These are phyloP conservation scores for Leucaena leucocephala DNA, from an alignment of 306 rosid genomes.

Conservation along the genomic window DNA sequence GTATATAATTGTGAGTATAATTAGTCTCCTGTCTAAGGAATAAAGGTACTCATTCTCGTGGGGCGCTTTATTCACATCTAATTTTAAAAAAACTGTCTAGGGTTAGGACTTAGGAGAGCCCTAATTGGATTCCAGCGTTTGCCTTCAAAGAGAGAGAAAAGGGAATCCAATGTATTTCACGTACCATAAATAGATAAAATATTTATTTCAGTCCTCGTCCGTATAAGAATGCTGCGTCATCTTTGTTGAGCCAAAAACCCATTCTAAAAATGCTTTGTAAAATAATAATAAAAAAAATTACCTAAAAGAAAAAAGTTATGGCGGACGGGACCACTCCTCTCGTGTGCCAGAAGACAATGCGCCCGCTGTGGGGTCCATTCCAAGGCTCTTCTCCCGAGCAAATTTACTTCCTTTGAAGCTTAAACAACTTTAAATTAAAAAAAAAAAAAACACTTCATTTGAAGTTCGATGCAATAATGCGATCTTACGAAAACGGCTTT, in stretches of 20 bases:
- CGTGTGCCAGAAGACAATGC: background rate
- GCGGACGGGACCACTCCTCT: background rate
- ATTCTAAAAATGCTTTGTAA: background rate
- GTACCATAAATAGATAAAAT: background rate
- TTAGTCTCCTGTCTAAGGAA: too few species aligned
- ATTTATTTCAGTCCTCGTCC: background rate
- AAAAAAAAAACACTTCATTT: background rate
- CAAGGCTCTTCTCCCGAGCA: background rate
- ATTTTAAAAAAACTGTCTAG: background rate
- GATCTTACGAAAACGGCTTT: background rate
- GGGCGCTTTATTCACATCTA: constrained; percentile 24
- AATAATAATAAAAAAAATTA: background rate
- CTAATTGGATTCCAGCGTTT: background rate
- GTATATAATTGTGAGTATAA: too few species aligned
- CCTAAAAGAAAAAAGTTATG: background rate
- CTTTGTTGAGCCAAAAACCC: background rate
- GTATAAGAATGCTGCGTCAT: background rate
- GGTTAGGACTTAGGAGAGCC: background rate
- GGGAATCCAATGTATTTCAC: background rate
- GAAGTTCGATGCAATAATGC: background rate
- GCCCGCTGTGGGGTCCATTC: background rate
- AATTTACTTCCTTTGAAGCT: background rate
- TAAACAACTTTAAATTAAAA: background rate
- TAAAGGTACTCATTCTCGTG: too few species aligned
- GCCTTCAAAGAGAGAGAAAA: background rate